Base-by-base conservation (phyloP, 208 protist species). In the Acanthamoeba healyi region DNA sequence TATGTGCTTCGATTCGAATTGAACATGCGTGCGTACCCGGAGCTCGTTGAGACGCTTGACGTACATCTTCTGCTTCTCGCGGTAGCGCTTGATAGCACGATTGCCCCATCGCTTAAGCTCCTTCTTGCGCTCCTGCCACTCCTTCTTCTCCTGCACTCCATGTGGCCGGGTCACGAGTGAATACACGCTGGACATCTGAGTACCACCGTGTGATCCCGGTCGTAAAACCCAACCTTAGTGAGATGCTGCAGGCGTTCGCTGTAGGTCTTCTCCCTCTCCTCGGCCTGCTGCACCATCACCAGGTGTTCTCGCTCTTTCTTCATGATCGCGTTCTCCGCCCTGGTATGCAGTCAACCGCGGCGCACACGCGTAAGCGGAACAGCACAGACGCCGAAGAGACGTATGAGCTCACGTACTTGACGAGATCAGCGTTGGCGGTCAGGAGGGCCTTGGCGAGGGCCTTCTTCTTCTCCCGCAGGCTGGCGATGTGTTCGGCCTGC, bases 61-160 rank as follows among this genome's bases (percentile, higher is more conserved):
- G 17, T 82, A 82, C 72, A 82, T 82, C 42, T 82, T 82, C n/a
- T 82, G 72, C 42, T 82, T 82, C 24, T 82, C 72, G 34, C 72
- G 34, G 72, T 51, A 82, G 34, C 72, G 34, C 38, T 82, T 89
- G 22, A 89, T 65, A 15, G 82, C 82, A 10, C 56, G 54, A 29
- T 89, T 89, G 82, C 82, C 82, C 82, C 82, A 89, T 9, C 46
- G 54, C 82, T 89, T 89, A 34, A 89, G 82, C 42, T 89, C 82
- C 56, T 67, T 89, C 82, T 89, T 89, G 49, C 82, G 82, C 29
- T 89, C 82, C 34, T 89, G 82, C 82, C 46, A 67, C 82, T 70
- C 56, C 14, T 65, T 58, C 82, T 89, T 89, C 54, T 67, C 49
- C 46, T 65, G 40, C 34, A 19, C 22, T 65, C 19, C 17, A 79